Conservation (phyloP, 1,284 basidiomycete genomes). For the Malassezia psittaci region DNA sequence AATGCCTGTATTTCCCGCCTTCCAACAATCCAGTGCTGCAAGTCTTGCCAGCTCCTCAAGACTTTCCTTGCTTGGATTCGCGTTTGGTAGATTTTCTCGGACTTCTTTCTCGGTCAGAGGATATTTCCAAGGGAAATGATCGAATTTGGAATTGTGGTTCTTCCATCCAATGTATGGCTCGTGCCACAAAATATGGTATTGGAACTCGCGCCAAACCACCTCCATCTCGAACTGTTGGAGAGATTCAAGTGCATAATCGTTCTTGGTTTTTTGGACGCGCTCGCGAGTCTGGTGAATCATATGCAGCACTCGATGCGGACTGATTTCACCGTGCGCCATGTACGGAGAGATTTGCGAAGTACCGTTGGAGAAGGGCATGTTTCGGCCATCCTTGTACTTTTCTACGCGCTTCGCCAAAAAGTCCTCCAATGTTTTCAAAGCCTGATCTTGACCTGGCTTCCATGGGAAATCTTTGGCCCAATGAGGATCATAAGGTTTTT, state of each 20-base stretch:
- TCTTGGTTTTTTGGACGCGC: background rate
- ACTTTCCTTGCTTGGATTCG: background rate
- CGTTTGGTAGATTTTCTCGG: background rate
- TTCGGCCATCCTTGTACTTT: background rate
- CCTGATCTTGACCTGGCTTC: constrained; percentile 7
- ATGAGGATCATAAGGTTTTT: background rate
- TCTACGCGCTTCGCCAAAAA: background rate
- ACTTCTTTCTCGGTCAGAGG: background rate
- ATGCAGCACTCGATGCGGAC: constrained; percentile 7
- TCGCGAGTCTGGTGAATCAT: background rate
- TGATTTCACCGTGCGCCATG: constrained; percentile 14
- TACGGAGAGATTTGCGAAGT: constrained; percentile 12
- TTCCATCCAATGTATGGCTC: constrained; percentile 2
- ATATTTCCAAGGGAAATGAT: background rate
- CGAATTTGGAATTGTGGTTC: constrained; percentile 9
- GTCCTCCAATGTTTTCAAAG: background rate
- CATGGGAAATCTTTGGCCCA: constrained; percentile 10
- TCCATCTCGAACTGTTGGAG: constrained; percentile 4
- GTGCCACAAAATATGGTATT: constrained; percentile 13
- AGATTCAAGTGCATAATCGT: background rate
- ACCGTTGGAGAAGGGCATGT: constrained; percentile 7
- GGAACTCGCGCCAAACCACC: constrained; percentile 14
- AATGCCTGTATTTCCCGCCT: constrained; percentile 12
- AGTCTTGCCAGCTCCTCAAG: background rate
- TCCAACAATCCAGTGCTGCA: constrained; percentile 9